Conservation (phyloP, 495 filamentous ascomycete genomes). For the Podospora conica region DNA sequence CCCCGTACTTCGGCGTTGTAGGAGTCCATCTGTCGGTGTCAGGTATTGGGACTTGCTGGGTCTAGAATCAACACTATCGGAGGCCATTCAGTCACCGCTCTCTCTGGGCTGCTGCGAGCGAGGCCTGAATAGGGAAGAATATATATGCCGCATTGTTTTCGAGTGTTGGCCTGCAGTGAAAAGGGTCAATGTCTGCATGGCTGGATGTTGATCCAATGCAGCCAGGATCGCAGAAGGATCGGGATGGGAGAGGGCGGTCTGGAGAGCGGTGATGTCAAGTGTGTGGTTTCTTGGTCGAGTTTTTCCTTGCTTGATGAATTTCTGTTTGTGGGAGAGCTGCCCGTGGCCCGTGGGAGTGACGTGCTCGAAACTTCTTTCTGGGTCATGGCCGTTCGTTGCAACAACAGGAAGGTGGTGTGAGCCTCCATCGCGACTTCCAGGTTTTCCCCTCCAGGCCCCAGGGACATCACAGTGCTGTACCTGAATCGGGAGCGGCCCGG, state of each 20-base stretch:
- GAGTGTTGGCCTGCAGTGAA: not conserved
- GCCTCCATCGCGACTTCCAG: not conserved
- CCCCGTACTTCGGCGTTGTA: too few species aligned
- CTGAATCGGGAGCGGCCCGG: not conserved
- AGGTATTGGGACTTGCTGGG: not conserved
- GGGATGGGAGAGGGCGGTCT: not conserved
- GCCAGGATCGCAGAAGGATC: not conserved
- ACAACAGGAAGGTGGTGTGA: not conserved
- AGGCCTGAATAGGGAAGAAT: not conserved
- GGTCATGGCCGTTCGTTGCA: not conserved
- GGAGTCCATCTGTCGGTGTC: not conserved
- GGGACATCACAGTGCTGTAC: not conserved
- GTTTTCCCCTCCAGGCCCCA: not conserved
- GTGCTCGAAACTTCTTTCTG: not conserved
- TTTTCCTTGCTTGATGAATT: not conserved
- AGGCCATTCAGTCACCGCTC: not conserved
- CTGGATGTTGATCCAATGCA: not conserved
- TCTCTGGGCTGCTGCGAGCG: not conserved
- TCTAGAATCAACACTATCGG: not conserved
- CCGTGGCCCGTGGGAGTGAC: not conserved
- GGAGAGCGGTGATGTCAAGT: not conserved
- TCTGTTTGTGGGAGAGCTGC: not conserved
- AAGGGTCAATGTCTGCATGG: not conserved
- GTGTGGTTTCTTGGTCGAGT: not conserved
- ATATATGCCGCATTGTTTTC: not conserved